Percentiles rank a stretch among this genome's conserved stretches.
Evolutionary conservation across 1,284 basidiomycete species (phyloP).

Genomic region (Irpex sp.): DNA sequence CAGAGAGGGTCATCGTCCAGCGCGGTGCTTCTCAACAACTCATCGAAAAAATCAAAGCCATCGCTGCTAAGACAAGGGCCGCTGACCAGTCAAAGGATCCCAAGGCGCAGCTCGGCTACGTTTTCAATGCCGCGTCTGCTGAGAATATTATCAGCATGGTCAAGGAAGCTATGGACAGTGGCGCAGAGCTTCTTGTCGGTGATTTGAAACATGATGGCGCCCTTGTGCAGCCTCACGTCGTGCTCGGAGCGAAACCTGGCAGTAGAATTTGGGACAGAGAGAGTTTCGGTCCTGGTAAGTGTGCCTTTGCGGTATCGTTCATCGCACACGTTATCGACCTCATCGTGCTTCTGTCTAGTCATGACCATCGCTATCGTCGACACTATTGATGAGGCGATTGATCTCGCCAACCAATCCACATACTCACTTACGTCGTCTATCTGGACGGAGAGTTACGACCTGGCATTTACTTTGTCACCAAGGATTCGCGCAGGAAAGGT

Average conservation of each 20-base stretch:
- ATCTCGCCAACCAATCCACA: conserved; percentile 48
- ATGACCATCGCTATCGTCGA: conserved; percentile 44
- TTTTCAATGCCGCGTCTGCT: conserved; percentile 51
- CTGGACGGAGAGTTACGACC: conserved; percentile 47
- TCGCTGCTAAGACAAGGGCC: conserved; percentile 29
- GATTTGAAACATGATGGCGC: conserved; percentile 37
- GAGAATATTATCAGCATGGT: conserved; percentile 45
- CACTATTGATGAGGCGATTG: conserved; percentile 46
- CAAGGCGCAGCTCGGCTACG: conserved; percentile 28
- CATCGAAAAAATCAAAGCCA: conserved; percentile 31
- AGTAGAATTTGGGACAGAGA: conserved; percentile 54
- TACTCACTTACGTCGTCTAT: conserved; percentile 50
- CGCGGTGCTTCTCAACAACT: conserved; percentile 33
- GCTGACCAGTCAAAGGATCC: conserved; percentile 24
- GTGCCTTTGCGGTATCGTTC: neutral
- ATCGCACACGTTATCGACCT: neutral
- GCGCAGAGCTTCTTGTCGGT: conserved; percentile 50
- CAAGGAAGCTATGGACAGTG: conserved; percentile 44
- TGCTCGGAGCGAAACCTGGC: conserved; percentile 42
- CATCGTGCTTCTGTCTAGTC: conserved; percentile 28
- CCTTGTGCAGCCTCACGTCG: conserved; percentile 51
- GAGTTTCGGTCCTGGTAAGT: conserved; percentile 54
- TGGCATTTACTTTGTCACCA: conserved; percentile 43
- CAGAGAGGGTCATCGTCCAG: conserved; percentile 63
- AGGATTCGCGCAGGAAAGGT: conserved; percentile 40